Conservation (phyloP, 352 stramenopile genomes). For the Pythium guiyangense region DNA sequence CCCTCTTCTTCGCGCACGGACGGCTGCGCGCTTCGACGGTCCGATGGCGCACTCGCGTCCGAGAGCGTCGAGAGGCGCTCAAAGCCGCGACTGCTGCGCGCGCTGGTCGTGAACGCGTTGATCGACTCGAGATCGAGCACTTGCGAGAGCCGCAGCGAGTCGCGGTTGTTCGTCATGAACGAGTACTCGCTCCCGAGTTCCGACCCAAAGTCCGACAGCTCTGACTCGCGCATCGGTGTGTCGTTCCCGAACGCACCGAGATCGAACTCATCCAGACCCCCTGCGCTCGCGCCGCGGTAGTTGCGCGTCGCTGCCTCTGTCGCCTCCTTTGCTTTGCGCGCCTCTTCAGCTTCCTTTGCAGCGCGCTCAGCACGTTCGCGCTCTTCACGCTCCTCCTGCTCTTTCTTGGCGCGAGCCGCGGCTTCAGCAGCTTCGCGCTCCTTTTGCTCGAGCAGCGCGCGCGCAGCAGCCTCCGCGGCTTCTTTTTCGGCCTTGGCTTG, state of each 20-base stretch:
- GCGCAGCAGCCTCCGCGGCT: constrained; percentile 34
- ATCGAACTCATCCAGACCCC: constrained; percentile 69
- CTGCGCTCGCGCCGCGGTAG: constrained; percentile 26
- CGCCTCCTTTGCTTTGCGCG: constrained; percentile 14
- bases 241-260: constrained; percentile 38
- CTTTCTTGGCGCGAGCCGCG: constrained; percentile 32
- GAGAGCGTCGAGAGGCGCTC: constrained; percentile 44
- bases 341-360: constrained; percentile 18
- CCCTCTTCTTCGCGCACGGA: constrained; percentile 27
- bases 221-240: constrained; percentile 48
- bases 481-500: constrained; percentile 48
- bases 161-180: constrained; percentile 54
- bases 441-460: constrained; percentile 36
- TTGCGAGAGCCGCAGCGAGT: constrained; percentile 72
- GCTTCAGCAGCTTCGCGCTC: constrained; percentile 45
- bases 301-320: constrained; percentile 22
- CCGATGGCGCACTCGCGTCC: constrained; percentile 52
- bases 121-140: constrained; percentile 73
- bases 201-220: constrained; percentile 61
- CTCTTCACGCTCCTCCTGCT: constrained; percentile 39
- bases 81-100: constrained; percentile 14
- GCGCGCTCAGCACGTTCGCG: constrained; percentile 20
- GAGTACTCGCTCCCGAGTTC: constrained; percentile 50
- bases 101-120: constrained; percentile 30
- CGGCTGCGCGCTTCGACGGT: constrained; percentile 16